Base-by-base conservation (phyloP, 352 stramenopile species). In the Aphanomyces cochlioides region DNA sequence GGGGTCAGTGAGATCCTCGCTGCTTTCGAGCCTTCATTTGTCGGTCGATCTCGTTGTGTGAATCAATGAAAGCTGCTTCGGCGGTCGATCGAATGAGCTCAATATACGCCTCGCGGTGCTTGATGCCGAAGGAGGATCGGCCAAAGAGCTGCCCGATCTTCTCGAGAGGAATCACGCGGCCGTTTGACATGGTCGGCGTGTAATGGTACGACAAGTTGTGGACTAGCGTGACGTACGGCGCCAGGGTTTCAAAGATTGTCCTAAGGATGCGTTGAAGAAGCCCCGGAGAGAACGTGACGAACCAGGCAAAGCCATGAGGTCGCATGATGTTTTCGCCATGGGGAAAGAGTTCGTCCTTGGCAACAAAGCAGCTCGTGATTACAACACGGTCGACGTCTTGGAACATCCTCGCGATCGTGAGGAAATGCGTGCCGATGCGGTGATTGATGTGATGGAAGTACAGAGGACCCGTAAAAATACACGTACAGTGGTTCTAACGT, bases 71-170 rank as follows among this genome's bases (percentile, higher is more conserved):
- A n/a, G 43, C 17, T n/a, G 43, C 43, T 50, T 50, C 43, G 17
- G 43, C 43, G 17, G 10, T 50, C 17, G 43, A 50, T 50, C 43
- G 43, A n/a, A 50, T 50, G 43, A n/a, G 43, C 17, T 50, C 43
- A 50, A 50, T 50, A n/a, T 50, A 50, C 10, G 43, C 43, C 17
- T 50, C 43, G 43, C 10, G 43, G 43, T 50, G 17, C 17, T 50
- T 12, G 17, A 0, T n/a, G 10, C 43, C 43, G 2, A 50, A 12
- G 43, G 10, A 12, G 10, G 43, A 50, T 50, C 43, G 43, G 17
- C 43, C 43, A 58, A 58, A 58, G 17, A 58, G 7, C 21, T 19
- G 50, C 17, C 15, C 50, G 36, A 58, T 58, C 50, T 58, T 28
- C 36, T 19, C 50, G 17, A 58, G 50, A 19, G 7, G 10, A 8